Conservation (phyloP, 371 early-diverging fungal genomes). For the Mortierella sp. region DNA sequence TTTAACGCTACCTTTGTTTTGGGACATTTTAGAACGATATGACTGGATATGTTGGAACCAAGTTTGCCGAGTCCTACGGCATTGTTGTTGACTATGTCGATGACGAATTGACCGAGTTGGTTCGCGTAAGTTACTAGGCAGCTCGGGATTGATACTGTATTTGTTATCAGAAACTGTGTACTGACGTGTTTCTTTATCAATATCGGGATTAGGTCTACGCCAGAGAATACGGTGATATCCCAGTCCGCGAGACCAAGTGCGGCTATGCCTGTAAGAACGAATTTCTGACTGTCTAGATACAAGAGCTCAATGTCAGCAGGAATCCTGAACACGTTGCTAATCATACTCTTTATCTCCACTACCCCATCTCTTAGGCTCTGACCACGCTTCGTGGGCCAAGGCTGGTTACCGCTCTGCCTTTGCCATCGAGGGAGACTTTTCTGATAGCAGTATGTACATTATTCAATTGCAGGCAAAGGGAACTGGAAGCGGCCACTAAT, state of each 20-base stretch:
- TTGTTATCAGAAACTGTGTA: background rate
- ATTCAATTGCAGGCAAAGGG: background rate
- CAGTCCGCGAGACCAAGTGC: slow-evolving; percentile 72
- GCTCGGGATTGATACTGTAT: slow-evolving; percentile 30
- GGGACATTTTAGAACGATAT: slow-evolving; percentile 67
- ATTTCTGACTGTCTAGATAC: background rate
- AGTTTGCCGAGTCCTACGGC: slow-evolving; percentile 76
- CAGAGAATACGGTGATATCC: slow-evolving; percentile 63
- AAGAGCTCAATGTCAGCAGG: background rate
- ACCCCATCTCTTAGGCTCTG: slow-evolving; percentile 59
- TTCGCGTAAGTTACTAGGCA: slow-evolving; percentile 59
- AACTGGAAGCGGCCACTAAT: background rate
- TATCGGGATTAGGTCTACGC: slow-evolving; percentile 30
- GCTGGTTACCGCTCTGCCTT: slow-evolving; percentile 89
- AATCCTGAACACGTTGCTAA: background rate
- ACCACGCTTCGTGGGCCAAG: slow-evolving; percentile 95
- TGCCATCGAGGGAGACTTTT: slow-evolving; percentile 86
- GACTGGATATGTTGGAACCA: slow-evolving; percentile 86
- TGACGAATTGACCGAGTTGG: slow-evolving; percentile 73
- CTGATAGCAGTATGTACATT: slow-evolving; percentile 62
- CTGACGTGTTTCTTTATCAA: background rate
- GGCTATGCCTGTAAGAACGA: slow-evolving; percentile 71
- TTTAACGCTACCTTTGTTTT: background rate
- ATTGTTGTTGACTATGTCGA: slow-evolving; percentile 89
- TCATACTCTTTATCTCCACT: background rate